These are phyloP conservation scores for Rossbeevera mucosa DNA, from an alignment of 768 basidiomycete genomes.

Conservation along the genomic window DNA sequence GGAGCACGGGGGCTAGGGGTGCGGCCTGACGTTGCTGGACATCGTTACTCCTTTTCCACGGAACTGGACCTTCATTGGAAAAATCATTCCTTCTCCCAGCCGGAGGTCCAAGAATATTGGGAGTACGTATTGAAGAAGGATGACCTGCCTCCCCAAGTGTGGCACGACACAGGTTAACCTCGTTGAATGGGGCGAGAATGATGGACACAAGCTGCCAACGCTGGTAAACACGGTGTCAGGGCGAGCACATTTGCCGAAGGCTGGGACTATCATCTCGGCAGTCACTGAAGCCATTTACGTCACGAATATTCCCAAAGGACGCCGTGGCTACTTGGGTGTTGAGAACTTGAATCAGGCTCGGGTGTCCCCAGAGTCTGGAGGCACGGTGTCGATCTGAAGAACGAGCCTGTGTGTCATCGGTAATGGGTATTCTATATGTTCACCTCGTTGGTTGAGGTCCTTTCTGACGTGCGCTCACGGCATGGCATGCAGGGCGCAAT, in stretches of 20 bases:
- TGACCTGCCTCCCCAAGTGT: constrained; percentile 26
- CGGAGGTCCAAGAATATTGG: constrained; percentile 28
- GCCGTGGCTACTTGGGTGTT: not conserved
- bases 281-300: constrained; percentile 2
- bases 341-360: constrained; percentile 31
- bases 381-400: constrained; percentile 47
- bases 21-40: constrained; percentile 1
- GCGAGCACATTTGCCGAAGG: constrained; percentile 16
- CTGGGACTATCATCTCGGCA: constrained; percentile 1
- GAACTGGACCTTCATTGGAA: not conserved
- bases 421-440: constrained; percentile 56
- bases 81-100: constrained; percentile 3
- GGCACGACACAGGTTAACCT: constrained; percentile 35
- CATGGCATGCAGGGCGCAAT: constrained; percentile 46
- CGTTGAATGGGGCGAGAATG: constrained; percentile 45
- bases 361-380: constrained; percentile 40
- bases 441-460: constrained; percentile 7
- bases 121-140: constrained; percentile 43
- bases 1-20: not conserved
- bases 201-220: constrained; percentile 40
- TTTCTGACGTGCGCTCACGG: constrained; percentile 1
- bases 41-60: constrained; percentile 1
- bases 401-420: constrained; percentile 59
- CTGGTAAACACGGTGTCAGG: constrained; percentile 33
- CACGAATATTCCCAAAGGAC: not conserved